Base-by-base conservation (phyloP, 1,139 yeast genomes). In the Hyphopichia fennica region DNA sequence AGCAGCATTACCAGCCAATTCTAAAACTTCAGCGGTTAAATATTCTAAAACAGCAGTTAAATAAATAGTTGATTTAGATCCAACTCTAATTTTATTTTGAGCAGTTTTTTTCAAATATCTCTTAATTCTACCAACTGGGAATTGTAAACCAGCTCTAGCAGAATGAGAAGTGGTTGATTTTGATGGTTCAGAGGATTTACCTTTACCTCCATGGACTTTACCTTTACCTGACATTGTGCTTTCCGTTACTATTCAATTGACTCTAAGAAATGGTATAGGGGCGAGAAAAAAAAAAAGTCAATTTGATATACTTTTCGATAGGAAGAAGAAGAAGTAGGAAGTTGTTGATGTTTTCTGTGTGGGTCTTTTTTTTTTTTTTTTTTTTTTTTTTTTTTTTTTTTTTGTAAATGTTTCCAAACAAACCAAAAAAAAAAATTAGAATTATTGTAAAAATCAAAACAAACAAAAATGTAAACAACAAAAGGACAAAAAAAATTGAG, bases 51-150 rank as follows among this genome's bases (percentile, higher is more conserved):
- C 99, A 3, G 99, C 98, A 44, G 99, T 91, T 59, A 93, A 79
- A 69, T 91, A 93, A 53, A 93, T 93, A 51, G 99, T 98, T 39
- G 97, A 95, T 67, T 93, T 93, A 38, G 97, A 91, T 41, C 99
- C 99, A 32, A 93, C 98, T 66, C 99, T 84, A 58, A 90, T 85
- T 63, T 88, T 90, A 68, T 88, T 88, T 63, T 90, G 96, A 25
- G 96, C 96, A 48, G 84, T 85, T 64, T 79, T 84, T 76, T 93
- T 93, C 69, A 93, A 77, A 63, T 90, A 93, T 69, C 99, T 82
- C 81, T 93, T 90, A 58, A 93, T 90, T 81, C 99, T 89, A 42
- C 99, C 99, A 29, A 95, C 99, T 38, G 99, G 99, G 72, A 93
- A 93, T 66, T 89, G 97, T 61, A 93, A 77, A 22, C 99, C 99